Conservation (phyloP, 345 rosid genomes). For the Hevea brasiliensis region DNA sequence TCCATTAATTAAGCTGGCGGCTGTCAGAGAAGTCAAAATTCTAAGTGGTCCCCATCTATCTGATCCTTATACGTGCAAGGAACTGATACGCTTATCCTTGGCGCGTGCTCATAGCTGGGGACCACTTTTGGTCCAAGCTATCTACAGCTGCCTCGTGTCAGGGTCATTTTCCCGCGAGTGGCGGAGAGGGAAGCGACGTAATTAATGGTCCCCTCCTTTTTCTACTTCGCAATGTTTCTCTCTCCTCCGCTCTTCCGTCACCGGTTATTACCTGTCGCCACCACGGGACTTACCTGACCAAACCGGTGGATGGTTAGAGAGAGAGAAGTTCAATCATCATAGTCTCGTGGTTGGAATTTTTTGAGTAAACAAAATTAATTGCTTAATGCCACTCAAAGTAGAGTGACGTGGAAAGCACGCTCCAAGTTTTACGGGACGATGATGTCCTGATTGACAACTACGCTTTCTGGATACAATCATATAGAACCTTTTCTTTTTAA, state of each 20-base stretch:
- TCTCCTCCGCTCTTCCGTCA: not conserved
- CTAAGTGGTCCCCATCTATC: conserved; percentile 38
- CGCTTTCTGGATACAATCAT: not conserved
- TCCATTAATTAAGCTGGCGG: conserved; percentile 79
- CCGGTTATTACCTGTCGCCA: conserved; percentile 26
- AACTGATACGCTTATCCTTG: conserved; percentile 30
- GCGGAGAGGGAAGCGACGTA: conserved; percentile 44
- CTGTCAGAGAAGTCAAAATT: conserved; percentile 72
- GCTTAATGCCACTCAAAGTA: conserved; percentile 29
- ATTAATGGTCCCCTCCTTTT: conserved; percentile 43
- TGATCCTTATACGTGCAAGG: conserved; percentile 52
- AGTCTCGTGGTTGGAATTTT: not conserved
- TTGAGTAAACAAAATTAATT: too few relatives aligned
- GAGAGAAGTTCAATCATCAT: not conserved
- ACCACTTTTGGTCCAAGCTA: conserved; percentile 56
- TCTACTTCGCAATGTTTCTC: not conserved
- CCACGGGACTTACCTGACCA: not conserved
- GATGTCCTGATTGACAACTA: not conserved
- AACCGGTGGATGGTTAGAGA: not conserved
- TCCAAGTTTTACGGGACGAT: conserved; percentile 42
- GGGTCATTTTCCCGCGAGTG: conserved; percentile 47
- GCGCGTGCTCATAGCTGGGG: conserved; percentile 50
- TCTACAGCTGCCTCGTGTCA: conserved; percentile 47
- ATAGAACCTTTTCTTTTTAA: too few relatives aligned
- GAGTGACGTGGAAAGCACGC: conserved; percentile 60